Conservation (phyloP, 2,329 filamentous ascomycete genomes). For the Fusarium kyushuense region DNA sequence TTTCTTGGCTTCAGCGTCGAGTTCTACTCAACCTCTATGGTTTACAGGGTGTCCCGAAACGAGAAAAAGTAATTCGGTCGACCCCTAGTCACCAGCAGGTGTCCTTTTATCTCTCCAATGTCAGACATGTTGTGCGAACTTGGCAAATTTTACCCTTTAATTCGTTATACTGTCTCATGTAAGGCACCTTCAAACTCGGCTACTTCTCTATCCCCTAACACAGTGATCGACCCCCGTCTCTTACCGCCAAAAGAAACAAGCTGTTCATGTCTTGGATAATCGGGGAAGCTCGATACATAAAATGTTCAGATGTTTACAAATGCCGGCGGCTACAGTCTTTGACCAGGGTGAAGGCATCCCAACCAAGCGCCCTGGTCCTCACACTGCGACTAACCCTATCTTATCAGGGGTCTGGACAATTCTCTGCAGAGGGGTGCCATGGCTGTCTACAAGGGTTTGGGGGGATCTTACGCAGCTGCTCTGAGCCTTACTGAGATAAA, state of each 20-base stretch:
- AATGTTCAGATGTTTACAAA: conserved; percentile 4
- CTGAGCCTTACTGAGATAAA: conserved; percentile 15
- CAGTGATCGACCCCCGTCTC: neutral
- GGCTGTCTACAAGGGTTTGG: conserved; percentile 26
- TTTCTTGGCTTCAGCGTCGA: neutral
- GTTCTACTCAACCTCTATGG: neutral
- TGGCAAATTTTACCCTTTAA: conserved; percentile 15
- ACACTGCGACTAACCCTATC: conserved; percentile 41
- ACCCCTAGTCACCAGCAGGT: neutral
- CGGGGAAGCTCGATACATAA: conserved; percentile 6
- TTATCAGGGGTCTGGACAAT: conserved; percentile 12
- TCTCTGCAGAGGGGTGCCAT: conserved; percentile 8
- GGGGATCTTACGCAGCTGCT: conserved; percentile 20
- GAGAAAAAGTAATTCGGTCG: neutral
- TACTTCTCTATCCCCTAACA: conserved; percentile 3
- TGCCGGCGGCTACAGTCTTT: conserved; percentile 13
- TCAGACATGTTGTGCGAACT: conserved; percentile 17
- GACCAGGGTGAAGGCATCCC: conserved; percentile 25
- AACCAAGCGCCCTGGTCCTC: conserved; percentile 45
- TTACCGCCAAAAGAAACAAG: conserved; percentile 11
- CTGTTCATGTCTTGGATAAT: conserved; percentile 9
- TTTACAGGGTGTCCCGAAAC: neutral
- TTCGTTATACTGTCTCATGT: conserved; percentile 31
- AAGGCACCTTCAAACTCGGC: conserved; percentile 3
- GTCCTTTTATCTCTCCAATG: conserved; percentile 21